Evolutionary conservation across 768 basidiomycete species (phyloP).

Genomic region (Lyophyllum shimeji): DNA sequence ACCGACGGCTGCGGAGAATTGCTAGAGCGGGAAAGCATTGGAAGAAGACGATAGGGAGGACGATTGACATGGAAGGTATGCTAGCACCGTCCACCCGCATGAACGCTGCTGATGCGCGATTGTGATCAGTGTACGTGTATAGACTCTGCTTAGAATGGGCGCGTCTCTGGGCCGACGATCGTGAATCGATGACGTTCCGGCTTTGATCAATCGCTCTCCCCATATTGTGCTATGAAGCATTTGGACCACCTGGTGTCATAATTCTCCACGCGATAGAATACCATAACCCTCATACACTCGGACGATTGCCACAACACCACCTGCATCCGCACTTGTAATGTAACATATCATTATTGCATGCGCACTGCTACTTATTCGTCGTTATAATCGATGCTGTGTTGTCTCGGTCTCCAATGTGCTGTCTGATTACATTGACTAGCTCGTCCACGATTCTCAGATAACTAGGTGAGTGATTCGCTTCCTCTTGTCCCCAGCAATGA

Average conservation of each 20-base stretch:
- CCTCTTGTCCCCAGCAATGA: neutral
- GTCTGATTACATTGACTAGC: neutral
- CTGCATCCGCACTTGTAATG: neutral
- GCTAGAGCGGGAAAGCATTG: slow-evolving; percentile 92
- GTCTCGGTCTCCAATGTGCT: neutral
- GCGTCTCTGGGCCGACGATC: slow-evolving; percentile 79
- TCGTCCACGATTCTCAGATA: neutral
- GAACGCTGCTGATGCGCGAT: neutral
- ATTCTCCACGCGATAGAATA: neutral
- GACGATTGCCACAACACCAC: neutral
- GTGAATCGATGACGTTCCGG: slow-evolving; percentile 60
- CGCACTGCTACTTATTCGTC: neutral
- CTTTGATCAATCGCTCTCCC: slow-evolving; percentile 5
- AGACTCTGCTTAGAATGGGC: slow-evolving; percentile 89
- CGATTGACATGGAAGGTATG: slow-evolving; percentile 91
- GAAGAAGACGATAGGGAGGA: slow-evolving; percentile 81
- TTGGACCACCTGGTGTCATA: neutral
- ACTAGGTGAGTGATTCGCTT: neutral
- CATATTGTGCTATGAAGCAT: neutral
- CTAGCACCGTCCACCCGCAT: slow-evolving; percentile 11
- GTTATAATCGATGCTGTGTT: neutral
- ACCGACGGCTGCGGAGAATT: slow-evolving; percentile 73
- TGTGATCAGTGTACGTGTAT: slow-evolving; percentile 74
- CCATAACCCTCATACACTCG: neutral
- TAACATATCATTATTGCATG: neutral